phyloP scores from a whole-genome alignment of 345 rosid species.

The Citrus mangshanensis region DNA sequence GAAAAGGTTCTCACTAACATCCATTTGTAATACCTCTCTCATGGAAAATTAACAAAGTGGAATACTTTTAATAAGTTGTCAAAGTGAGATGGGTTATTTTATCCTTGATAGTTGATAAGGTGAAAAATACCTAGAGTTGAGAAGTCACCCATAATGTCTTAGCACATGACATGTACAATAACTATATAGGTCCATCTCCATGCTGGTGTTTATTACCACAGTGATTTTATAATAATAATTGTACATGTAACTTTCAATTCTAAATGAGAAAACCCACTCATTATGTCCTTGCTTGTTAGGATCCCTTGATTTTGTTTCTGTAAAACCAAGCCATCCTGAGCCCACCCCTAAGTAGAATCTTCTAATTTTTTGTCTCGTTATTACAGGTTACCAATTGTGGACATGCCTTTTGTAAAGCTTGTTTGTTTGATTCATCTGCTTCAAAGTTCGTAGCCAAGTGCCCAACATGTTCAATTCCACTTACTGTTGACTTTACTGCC shows the following conservation, averaged over 20 bases:
- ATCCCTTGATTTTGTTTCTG: neutral
- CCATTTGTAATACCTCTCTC: neutral
- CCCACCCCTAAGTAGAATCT: neutral
- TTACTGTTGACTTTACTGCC: conserved; percentile 77
- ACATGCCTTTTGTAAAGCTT: conserved; percentile 87
- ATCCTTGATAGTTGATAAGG: neutral
- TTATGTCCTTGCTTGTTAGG: neutral
- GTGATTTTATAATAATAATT: neutral
- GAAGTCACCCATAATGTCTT: neutral
- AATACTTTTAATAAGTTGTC: neutral
- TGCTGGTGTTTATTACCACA: neutral
- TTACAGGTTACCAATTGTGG: conserved; percentile 77
- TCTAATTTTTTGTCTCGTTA: conserved; percentile 9
- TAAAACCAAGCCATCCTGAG: neutral
- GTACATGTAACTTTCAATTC: neutral
- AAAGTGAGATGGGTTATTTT: neutral
- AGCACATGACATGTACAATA: neutral
- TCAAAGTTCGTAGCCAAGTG: conserved; percentile 47
- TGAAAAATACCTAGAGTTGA: neutral
- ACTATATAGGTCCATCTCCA: neutral
- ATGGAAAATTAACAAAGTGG: neutral
- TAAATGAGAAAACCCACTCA: neutral
- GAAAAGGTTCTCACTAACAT: neutral
- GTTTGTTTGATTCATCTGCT: conserved; percentile 71
- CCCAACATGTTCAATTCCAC: conserved; percentile 71